phyloP scores from a whole-genome alignment of 2,329 filamentous ascomycete species.

The Dichotomopilus funicola region DNA sequence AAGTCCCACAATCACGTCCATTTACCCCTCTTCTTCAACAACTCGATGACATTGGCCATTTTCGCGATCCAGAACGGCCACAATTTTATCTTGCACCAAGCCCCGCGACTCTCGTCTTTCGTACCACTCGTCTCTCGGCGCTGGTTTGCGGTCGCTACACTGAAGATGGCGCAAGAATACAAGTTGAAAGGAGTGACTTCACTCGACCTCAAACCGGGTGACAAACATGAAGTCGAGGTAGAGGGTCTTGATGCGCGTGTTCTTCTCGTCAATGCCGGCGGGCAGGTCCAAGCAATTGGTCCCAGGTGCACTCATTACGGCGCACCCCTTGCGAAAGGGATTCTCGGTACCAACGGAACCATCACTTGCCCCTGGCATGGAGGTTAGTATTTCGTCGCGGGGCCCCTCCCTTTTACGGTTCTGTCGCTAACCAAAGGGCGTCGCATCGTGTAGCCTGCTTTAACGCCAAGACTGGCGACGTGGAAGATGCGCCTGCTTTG shows the following conservation, averaged over 20 bases:
- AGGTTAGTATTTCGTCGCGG: slow-evolving; percentile 45
- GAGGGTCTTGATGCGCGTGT: slow-evolving; percentile 89
- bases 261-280: slow-evolving; percentile 71
- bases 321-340: slow-evolving; percentile 78
- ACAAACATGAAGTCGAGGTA: slow-evolving; percentile 85
- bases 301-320: slow-evolving; percentile 89
- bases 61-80: neutral
- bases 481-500: slow-evolving; percentile 88
- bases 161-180: slow-evolving; percentile 51
- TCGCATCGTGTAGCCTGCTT: slow-evolving; percentile 67
- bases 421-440: slow-evolving; percentile 1
- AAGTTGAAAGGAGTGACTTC: slow-evolving; percentile 71
- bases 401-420: neutral
- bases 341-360: slow-evolving; percentile 73
- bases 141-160: slow-evolving; percentile 18
- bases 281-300: slow-evolving; percentile 71
- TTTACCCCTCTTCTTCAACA: slow-evolving; percentile 4
- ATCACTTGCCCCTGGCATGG: slow-evolving; percentile 96
- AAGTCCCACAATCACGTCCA: neutral
- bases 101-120: neutral
- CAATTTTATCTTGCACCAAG: neutral
- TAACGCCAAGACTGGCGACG: slow-evolving; percentile 79
- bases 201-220: slow-evolving; percentile 67
- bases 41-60: slow-evolving; percentile 2
- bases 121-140: neutral